Percentiles rank a stretch among this genome's conserved stretches.
Evolutionary conservation across 257 asterid genomes (phyloP).

Genomic region (Paraleonurus japonicus): DNA sequence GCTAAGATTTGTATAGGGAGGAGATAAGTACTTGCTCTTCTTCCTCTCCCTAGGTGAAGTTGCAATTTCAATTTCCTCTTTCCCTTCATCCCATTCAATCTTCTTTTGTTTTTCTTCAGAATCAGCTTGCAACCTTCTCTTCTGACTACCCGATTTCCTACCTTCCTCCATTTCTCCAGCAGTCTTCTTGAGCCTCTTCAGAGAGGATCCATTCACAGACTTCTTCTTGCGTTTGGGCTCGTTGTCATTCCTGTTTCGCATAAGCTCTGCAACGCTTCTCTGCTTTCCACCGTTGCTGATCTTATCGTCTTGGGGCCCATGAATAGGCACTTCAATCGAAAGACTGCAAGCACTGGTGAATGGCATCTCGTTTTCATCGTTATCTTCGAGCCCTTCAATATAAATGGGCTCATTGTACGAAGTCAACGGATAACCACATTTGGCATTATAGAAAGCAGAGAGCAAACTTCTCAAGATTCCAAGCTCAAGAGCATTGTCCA

Average conservation of each 20-base stretch:
- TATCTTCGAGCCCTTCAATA: conserved; percentile 72
- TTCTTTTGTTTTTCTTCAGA: conserved; percentile 18
- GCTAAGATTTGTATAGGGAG: conserved; percentile 51
- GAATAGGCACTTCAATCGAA: conserved; percentile 39
- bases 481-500: conserved; percentile 44
- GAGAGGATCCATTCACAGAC: background rate
- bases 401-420: conserved; percentile 35
- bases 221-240: conserved; percentile 26
- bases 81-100: conserved; percentile 24
- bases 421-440: conserved; percentile 37
- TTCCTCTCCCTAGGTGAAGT: conserved; percentile 74
- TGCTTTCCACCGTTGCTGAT: conserved; percentile 46
- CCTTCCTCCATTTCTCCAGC: background rate
- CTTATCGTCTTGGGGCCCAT: conserved; percentile 42
- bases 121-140: conserved; percentile 25
- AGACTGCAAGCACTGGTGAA: conserved; percentile 28
- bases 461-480: conserved; percentile 52
- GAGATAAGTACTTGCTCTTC: conserved; percentile 78
- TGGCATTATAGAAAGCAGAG: conserved; percentile 55
- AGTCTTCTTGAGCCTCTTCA: conserved; percentile 13
- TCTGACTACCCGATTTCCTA: conserved; percentile 24
- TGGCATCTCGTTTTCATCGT: background rate
- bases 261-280: conserved; percentile 68
- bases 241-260: conserved; percentile 31
- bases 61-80: conserved; percentile 27